A percentile compares a stretch with the other conserved stretches of the same genome.
Evolutionary conservation across 306 rosid genomes (phyloP).

Genomic region (Lablab purpureus): DNA sequence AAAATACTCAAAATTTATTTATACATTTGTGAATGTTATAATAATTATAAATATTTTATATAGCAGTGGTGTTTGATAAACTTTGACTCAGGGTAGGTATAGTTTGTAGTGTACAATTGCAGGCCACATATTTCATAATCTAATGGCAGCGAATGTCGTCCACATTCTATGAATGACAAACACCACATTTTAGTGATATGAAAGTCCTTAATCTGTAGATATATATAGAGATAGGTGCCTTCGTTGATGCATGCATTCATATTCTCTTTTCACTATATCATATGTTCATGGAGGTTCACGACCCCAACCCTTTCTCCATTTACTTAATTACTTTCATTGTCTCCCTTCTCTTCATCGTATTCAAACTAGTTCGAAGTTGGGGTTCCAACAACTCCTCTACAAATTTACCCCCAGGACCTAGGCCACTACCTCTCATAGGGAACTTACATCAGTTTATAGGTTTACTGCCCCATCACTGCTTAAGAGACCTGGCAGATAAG

Average conservation of each 20-base stretch:
- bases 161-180: no score
- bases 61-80: no score
- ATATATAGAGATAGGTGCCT: neutral
- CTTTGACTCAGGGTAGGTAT: no score
- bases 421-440: conserved; percentile 43
- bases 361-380: neutral
- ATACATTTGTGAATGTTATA: no score
- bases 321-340: neutral
- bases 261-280: neutral
- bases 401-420: conserved; percentile 47
- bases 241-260: neutral
- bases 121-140: no score
- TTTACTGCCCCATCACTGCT: conserved; percentile 19
- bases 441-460: conserved; percentile 20
- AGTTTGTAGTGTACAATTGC: no score
- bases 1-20: no score
- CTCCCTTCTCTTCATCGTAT: neutral
- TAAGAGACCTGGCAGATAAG: conserved; percentile 18
- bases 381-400: neutral
- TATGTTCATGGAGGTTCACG: conserved; percentile 29
- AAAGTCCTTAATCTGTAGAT: no score
- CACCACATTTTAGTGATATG: no score
- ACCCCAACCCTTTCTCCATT: neutral
- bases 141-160: no score
- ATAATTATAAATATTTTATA: no score